Percentiles rank a stretch among this genome's conserved stretches.
Conservation (phyloP, 257 asterid genomes). For the Paulownia fortunei region DNA sequence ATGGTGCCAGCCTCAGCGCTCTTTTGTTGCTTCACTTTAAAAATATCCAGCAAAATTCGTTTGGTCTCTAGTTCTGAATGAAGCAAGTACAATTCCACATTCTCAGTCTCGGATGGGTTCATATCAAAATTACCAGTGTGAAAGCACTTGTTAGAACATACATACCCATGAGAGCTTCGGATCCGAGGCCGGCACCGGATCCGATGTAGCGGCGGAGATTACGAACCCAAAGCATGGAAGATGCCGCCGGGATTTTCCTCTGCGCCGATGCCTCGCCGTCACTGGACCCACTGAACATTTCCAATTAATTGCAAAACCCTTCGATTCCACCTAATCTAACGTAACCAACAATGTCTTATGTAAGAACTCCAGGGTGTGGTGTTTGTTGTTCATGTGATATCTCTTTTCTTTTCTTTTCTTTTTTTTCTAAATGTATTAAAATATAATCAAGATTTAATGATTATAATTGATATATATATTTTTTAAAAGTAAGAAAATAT, state of each 20-base stretch:
- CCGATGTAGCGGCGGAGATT: slow-evolving; percentile 97
- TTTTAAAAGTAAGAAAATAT: too few relatives aligned
- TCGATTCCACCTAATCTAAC: slow-evolving; percentile 27
- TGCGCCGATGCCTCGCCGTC: slow-evolving; percentile 76
- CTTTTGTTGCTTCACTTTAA: slow-evolving; percentile 94
- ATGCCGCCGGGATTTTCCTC: slow-evolving; percentile 85
- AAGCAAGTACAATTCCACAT: slow-evolving; percentile 30
- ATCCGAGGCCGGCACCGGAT: slow-evolving; percentile 98
- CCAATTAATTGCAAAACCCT: slow-evolving; percentile 36
- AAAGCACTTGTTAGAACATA: slow-evolving; percentile 19
- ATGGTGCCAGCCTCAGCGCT: slow-evolving; percentile 92
- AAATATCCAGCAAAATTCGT: slow-evolving; percentile 87
- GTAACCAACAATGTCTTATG: slow-evolving; percentile 28
- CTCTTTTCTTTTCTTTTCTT: too few relatives aligned
- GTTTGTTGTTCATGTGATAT: too few relatives aligned
- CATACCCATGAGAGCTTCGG: slow-evolving; percentile 98
- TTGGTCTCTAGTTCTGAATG: slow-evolving; percentile 92
- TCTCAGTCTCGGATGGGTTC: slow-evolving; percentile 27
- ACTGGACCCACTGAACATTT: slow-evolving; percentile 79
- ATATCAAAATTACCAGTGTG: slow-evolving; percentile 13
- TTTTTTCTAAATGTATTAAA: too few relatives aligned
- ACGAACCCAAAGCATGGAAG: slow-evolving; percentile 99
- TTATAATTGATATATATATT: too few relatives aligned
- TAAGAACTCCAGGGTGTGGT: neutral
- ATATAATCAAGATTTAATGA: too few relatives aligned